Percentiles rank a stretch among this genome's conserved stretches.
phyloP scores from a whole-genome alignment of 129 eudicot genomes.

The Centella asiatica region DNA sequence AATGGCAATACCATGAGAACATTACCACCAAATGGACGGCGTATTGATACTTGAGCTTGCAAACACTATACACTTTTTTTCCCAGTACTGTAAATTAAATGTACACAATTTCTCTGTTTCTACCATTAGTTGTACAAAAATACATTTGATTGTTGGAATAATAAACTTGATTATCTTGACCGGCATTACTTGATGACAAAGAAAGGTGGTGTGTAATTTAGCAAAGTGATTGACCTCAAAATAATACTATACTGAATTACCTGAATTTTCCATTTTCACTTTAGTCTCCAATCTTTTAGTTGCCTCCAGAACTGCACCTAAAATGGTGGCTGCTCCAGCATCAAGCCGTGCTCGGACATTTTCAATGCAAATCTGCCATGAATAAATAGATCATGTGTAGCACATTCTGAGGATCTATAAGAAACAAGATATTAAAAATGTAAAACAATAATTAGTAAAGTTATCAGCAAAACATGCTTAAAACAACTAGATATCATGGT shows the following conservation, averaged over 20 bases:
- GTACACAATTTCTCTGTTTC: too few relatives aligned
- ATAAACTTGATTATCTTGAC: too few relatives aligned
- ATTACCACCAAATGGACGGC: neutral
- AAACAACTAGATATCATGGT: neutral
- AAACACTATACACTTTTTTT: too few relatives aligned
- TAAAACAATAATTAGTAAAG: neutral
- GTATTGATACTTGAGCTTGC: too few relatives aligned
- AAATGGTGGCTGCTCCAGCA: constrained; percentile 47
- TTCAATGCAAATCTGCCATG: constrained; percentile 48
- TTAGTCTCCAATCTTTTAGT: constrained; percentile 45
- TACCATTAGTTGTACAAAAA: too few relatives aligned
- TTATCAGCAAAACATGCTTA: neutral
- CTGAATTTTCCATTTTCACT: constrained; percentile 55
- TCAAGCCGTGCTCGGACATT: constrained; percentile 51
- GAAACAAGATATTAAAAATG: neutral
- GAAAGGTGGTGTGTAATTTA: too few relatives aligned
- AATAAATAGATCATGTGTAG: neutral
- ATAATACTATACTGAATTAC: constrained; percentile 32
- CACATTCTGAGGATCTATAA: neutral
- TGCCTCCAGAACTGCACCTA: constrained; percentile 59
- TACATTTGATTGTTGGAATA: too few relatives aligned
- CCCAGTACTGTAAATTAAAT: too few relatives aligned
- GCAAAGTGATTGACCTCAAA: too few relatives aligned
- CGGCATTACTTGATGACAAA: too few relatives aligned
- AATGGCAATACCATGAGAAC: neutral